Conservation (phyloP, 164 flowering plant species). For the Cinnamomum micranthum region DNA sequence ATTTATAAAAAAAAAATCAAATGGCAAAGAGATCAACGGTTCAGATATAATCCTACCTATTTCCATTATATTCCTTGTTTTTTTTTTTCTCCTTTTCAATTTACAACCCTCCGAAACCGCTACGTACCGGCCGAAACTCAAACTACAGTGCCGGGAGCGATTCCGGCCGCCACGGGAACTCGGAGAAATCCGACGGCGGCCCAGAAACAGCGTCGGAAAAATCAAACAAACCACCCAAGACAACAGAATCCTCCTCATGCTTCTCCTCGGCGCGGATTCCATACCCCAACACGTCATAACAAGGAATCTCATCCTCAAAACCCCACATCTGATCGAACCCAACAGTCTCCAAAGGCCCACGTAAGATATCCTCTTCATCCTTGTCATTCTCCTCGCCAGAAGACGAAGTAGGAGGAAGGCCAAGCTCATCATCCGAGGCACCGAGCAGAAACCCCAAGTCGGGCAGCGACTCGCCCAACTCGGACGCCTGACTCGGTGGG, state of each 20-base stretch:
- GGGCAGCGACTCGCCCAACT: slow-evolving; percentile 37
- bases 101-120: background rate
- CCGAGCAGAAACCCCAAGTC: slow-evolving; percentile 60
- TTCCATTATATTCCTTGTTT: background rate
- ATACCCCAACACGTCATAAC: slow-evolving; percentile 34
- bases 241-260: slow-evolving; percentile 33
- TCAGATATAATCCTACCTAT: background rate
- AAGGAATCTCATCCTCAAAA: slow-evolving; percentile 47
- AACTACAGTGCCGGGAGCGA: slow-evolving; percentile 33
- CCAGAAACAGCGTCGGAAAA: slow-evolving; percentile 36
- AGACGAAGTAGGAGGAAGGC: slow-evolving; percentile 52
- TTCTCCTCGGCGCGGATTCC: slow-evolving; percentile 21
- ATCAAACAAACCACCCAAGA: slow-evolving; percentile 49
- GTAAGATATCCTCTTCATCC: slow-evolving; percentile 3
- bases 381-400: slow-evolving; percentile 8
- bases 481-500: slow-evolving; percentile 16
- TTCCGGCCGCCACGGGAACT: slow-evolving; percentile 40
- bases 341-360: slow-evolving; percentile 11
- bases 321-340: slow-evolving; percentile 34
- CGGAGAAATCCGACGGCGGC: slow-evolving; percentile 30
- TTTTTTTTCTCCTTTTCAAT: background rate
- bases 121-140: background rate
- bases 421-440: slow-evolving; percentile 86
- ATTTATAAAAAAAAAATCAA: too few relatives aligned
- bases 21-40: background rate